Evolutionary conservation across 129 eudicot genomes (phyloP).

Genomic region (Escallonia herrerae): DNA sequence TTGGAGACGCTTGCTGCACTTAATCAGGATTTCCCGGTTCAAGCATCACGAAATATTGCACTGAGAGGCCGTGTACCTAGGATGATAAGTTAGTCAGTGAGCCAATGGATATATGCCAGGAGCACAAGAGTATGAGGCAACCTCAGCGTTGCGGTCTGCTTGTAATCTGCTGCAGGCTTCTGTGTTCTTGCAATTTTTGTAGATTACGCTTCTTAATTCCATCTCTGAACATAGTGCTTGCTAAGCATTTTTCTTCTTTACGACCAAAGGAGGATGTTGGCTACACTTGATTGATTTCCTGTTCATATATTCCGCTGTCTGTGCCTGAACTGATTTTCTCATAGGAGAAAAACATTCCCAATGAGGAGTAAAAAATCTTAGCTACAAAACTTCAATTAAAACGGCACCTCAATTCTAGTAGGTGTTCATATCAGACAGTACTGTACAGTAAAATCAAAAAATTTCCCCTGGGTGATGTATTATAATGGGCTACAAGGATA

Average conservation of each 20-base stretch:
- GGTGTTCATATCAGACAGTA: constrained; percentile 1
- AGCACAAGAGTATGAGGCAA: constrained; percentile 26
- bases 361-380: neutral
- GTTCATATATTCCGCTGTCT: constrained; percentile 57
- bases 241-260: constrained; percentile 32
- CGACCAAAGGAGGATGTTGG: constrained; percentile 11
- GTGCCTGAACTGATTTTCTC: constrained; percentile 66
- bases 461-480: neutral
- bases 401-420: constrained; percentile 2
- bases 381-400: neutral
- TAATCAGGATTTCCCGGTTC: neutral
- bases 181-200: constrained; percentile 46
- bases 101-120: constrained; percentile 8
- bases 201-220: constrained; percentile 66
- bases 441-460: neutral
- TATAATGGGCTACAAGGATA: neutral
- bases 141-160: constrained; percentile 6
- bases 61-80: constrained; percentile 10
- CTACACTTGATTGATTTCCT: constrained; percentile 28
- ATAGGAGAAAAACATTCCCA: constrained; percentile 7
- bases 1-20: neutral
- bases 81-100: constrained; percentile 6
- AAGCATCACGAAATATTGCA: neutral
- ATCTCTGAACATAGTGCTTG: constrained; percentile 53
- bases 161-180: constrained; percentile 26